Evolutionary conservation across 352 stramenopile genomes (phyloP).

Genomic region (Pythium vanterpoolii): DNA sequence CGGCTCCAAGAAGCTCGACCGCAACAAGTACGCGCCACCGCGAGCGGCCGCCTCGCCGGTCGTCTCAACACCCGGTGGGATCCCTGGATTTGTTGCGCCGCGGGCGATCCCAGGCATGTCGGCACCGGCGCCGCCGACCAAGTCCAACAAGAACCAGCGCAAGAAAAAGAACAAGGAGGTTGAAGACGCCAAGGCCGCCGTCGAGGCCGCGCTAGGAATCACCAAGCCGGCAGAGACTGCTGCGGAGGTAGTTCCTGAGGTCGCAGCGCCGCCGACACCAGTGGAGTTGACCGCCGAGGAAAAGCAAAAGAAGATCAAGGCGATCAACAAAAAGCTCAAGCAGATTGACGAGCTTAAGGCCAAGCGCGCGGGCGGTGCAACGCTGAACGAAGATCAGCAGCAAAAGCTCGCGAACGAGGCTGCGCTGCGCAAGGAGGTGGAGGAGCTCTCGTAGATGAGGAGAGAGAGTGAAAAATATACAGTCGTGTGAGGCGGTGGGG

Average conservation of each 20-base stretch:
- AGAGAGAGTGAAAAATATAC: not conserved
- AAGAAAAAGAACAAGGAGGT: constrained; percentile 87
- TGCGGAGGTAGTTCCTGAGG: constrained; percentile 9
- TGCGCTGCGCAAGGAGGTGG: constrained; percentile 62
- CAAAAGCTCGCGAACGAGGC: constrained; percentile 71
- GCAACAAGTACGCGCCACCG: constrained; percentile 78
- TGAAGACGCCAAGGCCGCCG: constrained; percentile 57
- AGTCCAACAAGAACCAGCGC: constrained; percentile 71
- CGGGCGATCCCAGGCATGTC: constrained; percentile 69
- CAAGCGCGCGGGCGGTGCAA: constrained; percentile 65
- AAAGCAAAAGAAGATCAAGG: constrained; percentile 86
- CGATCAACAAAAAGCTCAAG: constrained; percentile 84
- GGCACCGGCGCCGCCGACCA: constrained; percentile 44
- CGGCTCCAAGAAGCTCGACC: constrained; percentile 77
- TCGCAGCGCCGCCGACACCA: constrained; percentile 14
- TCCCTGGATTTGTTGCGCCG: constrained; percentile 48
- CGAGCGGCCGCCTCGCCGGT: constrained; percentile 19
- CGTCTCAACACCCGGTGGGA: constrained; percentile 12
- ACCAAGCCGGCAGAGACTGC: constrained; percentile 9
- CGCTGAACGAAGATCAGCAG: constrained; percentile 78
- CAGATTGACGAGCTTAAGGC: constrained; percentile 84
- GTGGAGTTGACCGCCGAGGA: constrained; percentile 61
- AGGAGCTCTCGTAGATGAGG: constrained; percentile 38
- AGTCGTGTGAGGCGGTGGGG: not conserved
- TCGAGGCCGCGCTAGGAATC: constrained; percentile 40